Evolutionary conservation across 345 rosid genomes (phyloP), one percentile per base, ranked within the genome.

Genomic region (Populus euphratica): DNA sequence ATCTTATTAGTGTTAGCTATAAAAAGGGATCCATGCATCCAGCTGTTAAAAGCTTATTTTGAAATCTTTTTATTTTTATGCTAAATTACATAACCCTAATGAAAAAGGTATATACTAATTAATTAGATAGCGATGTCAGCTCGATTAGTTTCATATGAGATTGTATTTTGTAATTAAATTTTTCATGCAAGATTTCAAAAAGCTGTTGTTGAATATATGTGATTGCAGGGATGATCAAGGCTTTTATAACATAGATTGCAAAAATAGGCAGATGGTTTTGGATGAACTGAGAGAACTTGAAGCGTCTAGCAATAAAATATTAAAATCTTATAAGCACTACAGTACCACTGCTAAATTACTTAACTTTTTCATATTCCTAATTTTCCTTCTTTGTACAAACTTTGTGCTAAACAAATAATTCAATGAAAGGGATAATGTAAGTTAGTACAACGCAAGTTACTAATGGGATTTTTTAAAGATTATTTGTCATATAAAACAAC

Each of bases 181-280:
- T 33, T 33, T 33, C 36, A 33, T 33, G 5, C 36, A 33, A 33
- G 36, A 36, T 12, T 35, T 68, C 11, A 39, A 49, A 68, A 68
- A 63, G 11, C 1, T 27, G 8, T 18, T 29, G 9, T 4, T 39
- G n/a, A 33, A 5, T 67, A 0, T 20, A 10, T 10, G 35, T 63
- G 36, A 49, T 41, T 76, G 77, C 87, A 93, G 94, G 81, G 94
- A 95, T 67, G 97, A 93, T 72, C 80, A 83, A 83, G 98, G 95
- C 6, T 94, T 87, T 77, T 94, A 95, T 79, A 92, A 94, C 76
- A 80, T 70, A 67, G 87, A 90, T 78, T 92, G 98, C 86, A 84
- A 97, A 52, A 76, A 85, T 66, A 84, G 91, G 78, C 97, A 91
- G 74, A 89, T 94, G 9, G 41, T 72, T 29, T 69, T 88, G 84